A percentile compares a stretch with the other conserved stretches of the same genome.
Evolutionary conservation across 148 eudicot species (phyloP).

Genomic region (Spergularia marina): DNA sequence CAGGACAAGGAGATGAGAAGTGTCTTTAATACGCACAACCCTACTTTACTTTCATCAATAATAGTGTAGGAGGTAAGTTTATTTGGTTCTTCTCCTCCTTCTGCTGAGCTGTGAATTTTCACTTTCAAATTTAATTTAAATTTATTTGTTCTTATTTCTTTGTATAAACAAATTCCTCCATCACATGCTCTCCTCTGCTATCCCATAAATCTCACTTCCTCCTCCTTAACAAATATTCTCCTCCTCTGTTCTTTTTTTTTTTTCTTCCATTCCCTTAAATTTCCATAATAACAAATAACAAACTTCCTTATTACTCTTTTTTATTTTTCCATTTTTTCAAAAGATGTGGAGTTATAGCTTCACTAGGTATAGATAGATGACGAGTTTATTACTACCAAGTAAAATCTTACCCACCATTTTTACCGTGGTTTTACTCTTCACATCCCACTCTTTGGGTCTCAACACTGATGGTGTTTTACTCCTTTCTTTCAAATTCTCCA

Average conservation of each 20-base stretch:
- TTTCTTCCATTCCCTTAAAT: not conserved
- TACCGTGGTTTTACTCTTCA: conserved; percentile 8
- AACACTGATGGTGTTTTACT: conserved; percentile 62
- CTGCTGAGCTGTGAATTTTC: no score
- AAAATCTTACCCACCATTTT: not conserved
- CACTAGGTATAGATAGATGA: conserved; percentile 5
- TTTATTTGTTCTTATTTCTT: not conserved
- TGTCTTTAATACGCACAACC: no score
- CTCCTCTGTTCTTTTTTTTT: not conserved
- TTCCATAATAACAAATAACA: no score
- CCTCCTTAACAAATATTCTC: conserved; percentile 22
- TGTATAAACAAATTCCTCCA: conserved; percentile 2
- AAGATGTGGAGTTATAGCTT: conserved; percentile 18
- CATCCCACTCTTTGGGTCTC: conserved; percentile 25
- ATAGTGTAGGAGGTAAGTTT: no score
- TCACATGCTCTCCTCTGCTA: conserved; percentile 27
- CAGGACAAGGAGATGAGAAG: not conserved
- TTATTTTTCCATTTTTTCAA: not conserved
- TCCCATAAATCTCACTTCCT: conserved; percentile 30
- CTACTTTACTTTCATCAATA: no score
- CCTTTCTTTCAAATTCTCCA: conserved; percentile 62
- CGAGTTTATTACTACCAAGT: not conserved
- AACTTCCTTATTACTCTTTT: not conserved
- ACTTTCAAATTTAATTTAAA: not conserved
- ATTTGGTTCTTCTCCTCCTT: no score